These are phyloP conservation scores for Trichoderma orchidacearum DNA, from an alignment of 495 filamentous ascomycete genomes.

Conservation along the genomic window DNA sequence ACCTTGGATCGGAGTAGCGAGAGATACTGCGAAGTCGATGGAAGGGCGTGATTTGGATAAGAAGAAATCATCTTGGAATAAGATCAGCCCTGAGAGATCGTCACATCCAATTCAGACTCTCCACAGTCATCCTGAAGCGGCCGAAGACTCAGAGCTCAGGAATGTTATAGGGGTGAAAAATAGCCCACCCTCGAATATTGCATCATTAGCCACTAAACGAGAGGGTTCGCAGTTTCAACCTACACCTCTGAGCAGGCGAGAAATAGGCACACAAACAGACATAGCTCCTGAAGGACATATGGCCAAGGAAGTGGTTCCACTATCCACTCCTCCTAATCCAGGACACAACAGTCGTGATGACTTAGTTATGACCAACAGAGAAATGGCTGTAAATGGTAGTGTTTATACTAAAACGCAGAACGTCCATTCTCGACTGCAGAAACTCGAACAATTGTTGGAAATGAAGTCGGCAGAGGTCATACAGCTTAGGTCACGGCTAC, in stretches of 20 bases:
- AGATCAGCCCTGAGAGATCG: background rate
- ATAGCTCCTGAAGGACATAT: too few species aligned
- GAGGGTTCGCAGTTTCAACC: background rate
- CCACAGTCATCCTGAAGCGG: background rate
- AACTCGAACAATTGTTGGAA: conserved; percentile 14
- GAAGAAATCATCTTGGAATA: too few species aligned
- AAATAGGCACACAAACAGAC: background rate
- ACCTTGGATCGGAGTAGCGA: background rate
- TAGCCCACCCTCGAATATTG: background rate
- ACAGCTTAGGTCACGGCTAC: conserved; percentile 26
- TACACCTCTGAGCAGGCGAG: background rate
- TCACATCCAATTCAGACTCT: background rate
- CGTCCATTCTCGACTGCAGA: background rate
- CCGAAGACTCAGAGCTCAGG: background rate
- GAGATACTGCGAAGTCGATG: background rate
- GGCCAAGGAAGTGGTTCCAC: background rate
- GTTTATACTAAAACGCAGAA: background rate
- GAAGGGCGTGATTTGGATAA: background rate
- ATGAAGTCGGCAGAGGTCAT: conserved; percentile 22
- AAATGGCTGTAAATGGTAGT: background rate
- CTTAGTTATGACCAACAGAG: background rate
- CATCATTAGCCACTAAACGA: background rate
- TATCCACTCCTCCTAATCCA: background rate
- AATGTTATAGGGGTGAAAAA: background rate
- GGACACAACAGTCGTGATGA: background rate